Evolutionary conservation across 2,329 filamentous ascomycete genomes (phyloP), one percentile per base, ranked within the genome.

Genomic region (Aphanoascus verrucosus): DNA sequence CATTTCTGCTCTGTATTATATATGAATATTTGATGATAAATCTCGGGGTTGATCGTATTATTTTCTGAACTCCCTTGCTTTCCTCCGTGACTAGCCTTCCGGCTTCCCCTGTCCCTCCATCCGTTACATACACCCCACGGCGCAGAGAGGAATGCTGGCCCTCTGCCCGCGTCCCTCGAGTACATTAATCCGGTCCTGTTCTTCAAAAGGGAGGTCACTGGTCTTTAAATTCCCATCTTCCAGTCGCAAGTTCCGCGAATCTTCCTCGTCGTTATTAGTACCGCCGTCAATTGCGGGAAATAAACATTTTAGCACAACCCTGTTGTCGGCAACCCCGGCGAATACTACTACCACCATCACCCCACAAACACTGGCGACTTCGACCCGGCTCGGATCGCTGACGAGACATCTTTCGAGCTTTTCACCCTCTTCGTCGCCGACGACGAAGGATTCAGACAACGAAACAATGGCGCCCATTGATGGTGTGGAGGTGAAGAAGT

Each of bases 321-420:
- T 14, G 23, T 31, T 11, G 47, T 15, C 2, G 2, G 9, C 38
- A n/a, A 4, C 38, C n/a, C 23, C 23, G 35, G 34, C 12, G 7
- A 28, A n/a, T 17, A 32, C 20, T 31, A 43, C 41, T n/a, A n/a
- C n/a, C n/a, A n/a, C n/a, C n/a, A n/a, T n/a, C n/a, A n/a, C 31
- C 20, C n/a, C 40, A 12, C 49, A 14, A 17, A 44, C 19, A 9
- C 35, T 38, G 40, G 49, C 56, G 31, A 28, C 53, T 45, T 48
- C 58, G 35, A 55, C 64, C 40, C 69, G 72, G 52, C 67, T 75
- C 28, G 62, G 66, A 42, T 65, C 66, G 15, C 58, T 75, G 15
- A 64, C 70, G 3, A 64, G 67, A 54, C 73, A 74, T 46, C 69
- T 75, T 55, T 65, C 69, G 23, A 64, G 64, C 5, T 64, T 64